phyloP scores from a whole-genome alignment of 805 yeast species.

The Middelhovenomyces tepae region DNA sequence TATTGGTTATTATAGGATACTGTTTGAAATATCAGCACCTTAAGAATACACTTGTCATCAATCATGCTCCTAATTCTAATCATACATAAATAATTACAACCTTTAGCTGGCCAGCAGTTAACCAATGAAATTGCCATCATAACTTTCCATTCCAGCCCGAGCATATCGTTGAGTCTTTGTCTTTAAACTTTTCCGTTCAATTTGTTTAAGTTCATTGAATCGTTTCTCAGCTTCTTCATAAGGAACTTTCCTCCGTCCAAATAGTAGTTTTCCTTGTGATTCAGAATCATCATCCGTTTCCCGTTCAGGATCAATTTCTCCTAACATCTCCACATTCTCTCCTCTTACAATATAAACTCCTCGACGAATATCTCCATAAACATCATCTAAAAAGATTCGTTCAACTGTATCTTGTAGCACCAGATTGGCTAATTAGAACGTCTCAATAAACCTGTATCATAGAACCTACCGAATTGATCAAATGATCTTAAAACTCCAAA shows the following conservation, averaged over 20 bases:
- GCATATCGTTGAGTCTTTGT: slow-evolving; percentile 6
- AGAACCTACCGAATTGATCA: slow-evolving; percentile 64
- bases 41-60: slow-evolving; percentile 14
- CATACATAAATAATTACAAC: no score
- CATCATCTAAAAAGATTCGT: slow-evolving; percentile 52
- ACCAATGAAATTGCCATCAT: no score
- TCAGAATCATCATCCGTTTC: slow-evolving; percentile 45
- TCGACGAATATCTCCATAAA: slow-evolving; percentile 66
- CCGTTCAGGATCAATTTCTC: slow-evolving; percentile 82
- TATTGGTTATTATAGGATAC: no score
- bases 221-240: slow-evolving; percentile 52
- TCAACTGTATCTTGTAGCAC: slow-evolving; percentile 88
- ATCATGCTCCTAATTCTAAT: slow-evolving; percentile 11
- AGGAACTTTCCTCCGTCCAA: slow-evolving; percentile 46
- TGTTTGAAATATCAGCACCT: no score
- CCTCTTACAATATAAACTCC: slow-evolving; percentile 91
- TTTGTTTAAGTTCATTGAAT: slow-evolving; percentile 14
- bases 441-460: neutral
- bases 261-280: slow-evolving; percentile 35
- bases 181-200: slow-evolving; percentile 12
- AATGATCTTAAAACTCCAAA: slow-evolving; percentile 89
- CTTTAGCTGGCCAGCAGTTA: no score
- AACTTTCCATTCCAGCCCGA: no score
- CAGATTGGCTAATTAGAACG: slow-evolving; percentile 50
- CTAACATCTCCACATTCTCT: slow-evolving; percentile 88